phyloP scores from a whole-genome alignment of 2,329 filamentous ascomycete species.

The Ophiostoma ips region DNA sequence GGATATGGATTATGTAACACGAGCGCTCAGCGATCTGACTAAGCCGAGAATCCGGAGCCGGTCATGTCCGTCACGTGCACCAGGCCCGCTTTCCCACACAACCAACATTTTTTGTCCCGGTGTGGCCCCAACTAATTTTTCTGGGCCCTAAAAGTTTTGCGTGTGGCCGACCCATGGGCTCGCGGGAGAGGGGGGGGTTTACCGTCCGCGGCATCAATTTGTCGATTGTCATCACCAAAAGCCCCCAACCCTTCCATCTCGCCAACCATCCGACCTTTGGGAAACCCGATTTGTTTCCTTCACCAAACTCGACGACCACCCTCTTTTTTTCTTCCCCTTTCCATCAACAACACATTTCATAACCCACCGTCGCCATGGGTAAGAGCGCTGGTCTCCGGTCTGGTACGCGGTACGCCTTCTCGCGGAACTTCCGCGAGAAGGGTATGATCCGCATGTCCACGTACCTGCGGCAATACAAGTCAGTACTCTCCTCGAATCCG shows the following conservation, averaged over 20 bases:
- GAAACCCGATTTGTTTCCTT: conserved; percentile 2
- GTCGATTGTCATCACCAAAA: conserved; percentile 1
- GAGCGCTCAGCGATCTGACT: background rate
- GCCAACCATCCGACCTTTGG: conserved; percentile 2
- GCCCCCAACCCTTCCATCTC: conserved; percentile 1
- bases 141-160: conserved; percentile 11
- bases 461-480: conserved; percentile 91
- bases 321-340: background rate
- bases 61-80: conserved; percentile 5
- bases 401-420: conserved; percentile 89
- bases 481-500: conserved; percentile 21
- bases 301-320: conserved; percentile 5
- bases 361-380: conserved; percentile 47
- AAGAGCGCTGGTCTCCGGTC: conserved; percentile 76
- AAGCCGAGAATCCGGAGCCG: background rate
- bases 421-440: conserved; percentile 85
- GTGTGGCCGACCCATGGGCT: conserved; percentile 4
- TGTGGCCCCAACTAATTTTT: conserved; percentile 6
- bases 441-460: conserved; percentile 87
- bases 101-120: conserved; percentile 8
- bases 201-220: background rate
- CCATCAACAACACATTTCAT: conserved; percentile 5
- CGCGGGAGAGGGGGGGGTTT: conserved; percentile 9
- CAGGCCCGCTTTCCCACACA: conserved; percentile 10
- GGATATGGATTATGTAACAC: conserved; percentile 1